Percentiles rank a stretch among this genome's conserved stretches.
Conservation (phyloP, 1,139 yeast species). For the Pichia inconspicua region DNA sequence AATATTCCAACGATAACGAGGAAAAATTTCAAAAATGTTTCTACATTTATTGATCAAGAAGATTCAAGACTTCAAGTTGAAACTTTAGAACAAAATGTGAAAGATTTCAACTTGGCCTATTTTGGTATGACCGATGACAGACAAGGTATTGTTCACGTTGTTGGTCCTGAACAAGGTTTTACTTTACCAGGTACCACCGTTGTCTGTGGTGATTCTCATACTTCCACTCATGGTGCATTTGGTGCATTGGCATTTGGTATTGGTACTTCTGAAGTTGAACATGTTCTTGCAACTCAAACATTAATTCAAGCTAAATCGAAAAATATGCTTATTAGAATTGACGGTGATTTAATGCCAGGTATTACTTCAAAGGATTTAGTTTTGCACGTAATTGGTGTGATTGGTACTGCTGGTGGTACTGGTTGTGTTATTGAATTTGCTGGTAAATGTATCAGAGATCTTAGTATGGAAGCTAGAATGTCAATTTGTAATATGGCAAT, state of each 20-base stretch:
- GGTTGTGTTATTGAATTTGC: constrained; percentile 96
- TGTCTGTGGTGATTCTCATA: constrained; percentile 97
- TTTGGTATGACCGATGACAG: constrained; percentile 91
- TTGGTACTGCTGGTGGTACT: constrained; percentile 99
- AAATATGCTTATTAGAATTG: constrained; percentile 83
- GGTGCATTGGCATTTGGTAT: constrained; percentile 98
- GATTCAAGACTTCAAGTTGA: constrained; percentile 89
- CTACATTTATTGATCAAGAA: constrained; percentile 78
- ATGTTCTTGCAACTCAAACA: constrained; percentile 95
- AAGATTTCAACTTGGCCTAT: constrained; percentile 78
- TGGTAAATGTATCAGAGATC: constrained; percentile 82
- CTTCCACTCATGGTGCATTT: constrained; percentile 97
- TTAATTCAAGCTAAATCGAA: constrained; percentile 89
- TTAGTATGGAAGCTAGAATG: constrained; percentile 99
- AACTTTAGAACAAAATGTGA: constrained; percentile 88
- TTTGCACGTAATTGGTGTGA: constrained; percentile 87
- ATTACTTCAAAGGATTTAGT: constrained; percentile 93
- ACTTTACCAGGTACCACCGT: constrained; percentile 97
- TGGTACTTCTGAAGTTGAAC: constrained; percentile 98
- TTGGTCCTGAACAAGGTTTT: constrained; percentile 98
- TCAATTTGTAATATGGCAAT: constrained; percentile 98
- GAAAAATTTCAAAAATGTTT: constrained; percentile 61
- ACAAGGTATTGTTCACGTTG: constrained; percentile 97
- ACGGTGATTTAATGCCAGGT: constrained; percentile 78
- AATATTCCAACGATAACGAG: constrained; percentile 92